Evolutionary conservation across 164 flowering plant genomes (phyloP).

Genomic region (Tetracentron sinense): DNA sequence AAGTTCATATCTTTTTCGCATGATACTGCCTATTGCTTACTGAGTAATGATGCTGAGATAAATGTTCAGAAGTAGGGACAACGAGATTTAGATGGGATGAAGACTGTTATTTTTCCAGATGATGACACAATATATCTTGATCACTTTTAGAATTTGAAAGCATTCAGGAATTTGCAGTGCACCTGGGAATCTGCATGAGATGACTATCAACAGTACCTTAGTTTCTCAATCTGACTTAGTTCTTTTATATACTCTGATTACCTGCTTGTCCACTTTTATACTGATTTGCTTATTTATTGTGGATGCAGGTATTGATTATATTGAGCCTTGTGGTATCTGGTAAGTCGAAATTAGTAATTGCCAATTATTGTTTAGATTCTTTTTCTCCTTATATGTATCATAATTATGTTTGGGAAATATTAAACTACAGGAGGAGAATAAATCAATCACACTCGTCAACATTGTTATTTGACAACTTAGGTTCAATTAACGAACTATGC

Average conservation of each 20-base stretch:
- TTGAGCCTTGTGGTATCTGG: constrained; percentile 53
- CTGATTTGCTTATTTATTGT: constrained; percentile 2
- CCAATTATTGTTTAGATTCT: too few relatives aligned
- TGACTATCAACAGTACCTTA: background rate
- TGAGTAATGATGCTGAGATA: too few relatives aligned
- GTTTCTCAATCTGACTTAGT: background rate
- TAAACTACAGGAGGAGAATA: background rate
- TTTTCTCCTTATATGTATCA: background rate
- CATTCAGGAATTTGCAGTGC: too few relatives aligned
- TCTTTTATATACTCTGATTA: background rate
- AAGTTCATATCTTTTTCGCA: too few relatives aligned
- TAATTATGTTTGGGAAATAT: background rate
- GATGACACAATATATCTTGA: background rate
- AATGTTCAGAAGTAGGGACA: too few relatives aligned
- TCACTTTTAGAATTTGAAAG: background rate
- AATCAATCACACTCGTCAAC: too few relatives aligned
- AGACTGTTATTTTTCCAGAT: too few relatives aligned
- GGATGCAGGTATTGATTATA: constrained; percentile 45
- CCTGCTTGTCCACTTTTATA: constrained; percentile 3
- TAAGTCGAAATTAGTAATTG: constrained; percentile 23
- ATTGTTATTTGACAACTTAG: too few relatives aligned
- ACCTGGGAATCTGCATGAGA: too few relatives aligned
- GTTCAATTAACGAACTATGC: too few relatives aligned
- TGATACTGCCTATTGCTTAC: too few relatives aligned
- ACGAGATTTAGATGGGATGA: too few relatives aligned